Evolutionary conservation across 164 flowering plant genomes (phyloP), one percentile per base, ranked within the genome.

Genomic region (Kalanchoe fedtschenkoi): DNA sequence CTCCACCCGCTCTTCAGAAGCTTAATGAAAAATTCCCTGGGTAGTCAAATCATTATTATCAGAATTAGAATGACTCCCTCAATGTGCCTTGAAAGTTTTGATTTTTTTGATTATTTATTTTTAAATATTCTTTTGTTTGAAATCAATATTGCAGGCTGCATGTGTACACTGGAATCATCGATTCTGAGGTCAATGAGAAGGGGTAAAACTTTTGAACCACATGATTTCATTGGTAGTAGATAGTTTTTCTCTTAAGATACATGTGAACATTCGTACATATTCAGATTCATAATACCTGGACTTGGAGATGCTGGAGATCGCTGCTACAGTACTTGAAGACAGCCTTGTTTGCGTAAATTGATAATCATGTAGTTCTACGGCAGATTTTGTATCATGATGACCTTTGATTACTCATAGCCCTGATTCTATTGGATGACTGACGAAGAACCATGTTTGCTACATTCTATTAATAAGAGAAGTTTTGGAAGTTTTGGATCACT

Each of bases 241-340:
- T 44, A 6, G 13, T 3, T 19, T n/a, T 44, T 4, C 21, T 44
- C 7, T 19, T 4, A n/a, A n/a, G 8, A 44, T 44, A 19, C 16
- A 42, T 10, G 21, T 19, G 51, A 44, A 4, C 6, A n/a, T n/a
- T n/a, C n/a, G 51, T 44, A n/a, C 10, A 19, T 44, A 24, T 44
- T 44, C 51, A 44, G 51, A 44, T 44, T 44, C 51, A 44, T 44
- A 21, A 44, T 44, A 44, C 51, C 51, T 44, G 51, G 51, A 1
- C 51, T 44, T 44, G 51, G 51, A n/a, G 51, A 44, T 44, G 51
- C 51, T 44, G 51, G 51, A 24, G 6, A 24, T n/a, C 21, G 51
- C 51, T 44, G 51, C 51, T 44, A 44, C 9, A 24, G 51, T 19
- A 44, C 51, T 1, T 44, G 51, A 44, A 44, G 24, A 24, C 51